A percentile compares a stretch with the other conserved stretches of the same genome.
Evolutionary conservation across 2,329 filamentous ascomycete genomes (phyloP).

Genomic region (Fusarium hostae): DNA sequence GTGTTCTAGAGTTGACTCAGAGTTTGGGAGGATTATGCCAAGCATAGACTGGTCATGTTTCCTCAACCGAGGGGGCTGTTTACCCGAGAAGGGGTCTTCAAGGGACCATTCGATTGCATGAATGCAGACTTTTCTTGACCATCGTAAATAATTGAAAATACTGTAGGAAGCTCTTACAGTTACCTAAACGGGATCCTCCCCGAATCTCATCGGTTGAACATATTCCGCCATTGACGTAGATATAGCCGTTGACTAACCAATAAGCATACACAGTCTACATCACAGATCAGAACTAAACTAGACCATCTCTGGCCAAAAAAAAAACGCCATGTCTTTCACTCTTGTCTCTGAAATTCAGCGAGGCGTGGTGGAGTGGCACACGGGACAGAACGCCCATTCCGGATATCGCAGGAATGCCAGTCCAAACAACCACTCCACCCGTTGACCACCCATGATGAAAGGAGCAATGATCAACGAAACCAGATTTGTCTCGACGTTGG

Average conservation of each 20-base stretch:
- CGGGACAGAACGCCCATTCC: background rate
- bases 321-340: background rate
- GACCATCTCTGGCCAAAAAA: too few species aligned
- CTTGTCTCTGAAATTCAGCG: background rate
- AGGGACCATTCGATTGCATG: background rate
- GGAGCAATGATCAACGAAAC: background rate
- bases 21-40: background rate
- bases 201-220: background rate
- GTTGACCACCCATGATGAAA: background rate
- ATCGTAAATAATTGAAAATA: background rate
- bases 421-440: background rate
- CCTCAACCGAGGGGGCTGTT: background rate
- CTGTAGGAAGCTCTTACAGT: too few species aligned
- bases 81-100: background rate
- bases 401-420: constrained; percentile 6
- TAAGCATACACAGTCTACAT: background rate
- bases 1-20: background rate
- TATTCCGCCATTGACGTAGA: background rate
- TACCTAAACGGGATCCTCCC: fast-evolving
- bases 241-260: background rate
- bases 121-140: background rate
- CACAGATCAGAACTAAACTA: too few species aligned
- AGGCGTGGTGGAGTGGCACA: background rate
- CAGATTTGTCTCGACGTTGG: background rate
- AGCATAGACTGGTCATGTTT: background rate